These are phyloP conservation scores for Colletotrichum tropicale DNA, from an alignment of 2,329 filamentous ascomycete genomes.

Conservation along the genomic window DNA sequence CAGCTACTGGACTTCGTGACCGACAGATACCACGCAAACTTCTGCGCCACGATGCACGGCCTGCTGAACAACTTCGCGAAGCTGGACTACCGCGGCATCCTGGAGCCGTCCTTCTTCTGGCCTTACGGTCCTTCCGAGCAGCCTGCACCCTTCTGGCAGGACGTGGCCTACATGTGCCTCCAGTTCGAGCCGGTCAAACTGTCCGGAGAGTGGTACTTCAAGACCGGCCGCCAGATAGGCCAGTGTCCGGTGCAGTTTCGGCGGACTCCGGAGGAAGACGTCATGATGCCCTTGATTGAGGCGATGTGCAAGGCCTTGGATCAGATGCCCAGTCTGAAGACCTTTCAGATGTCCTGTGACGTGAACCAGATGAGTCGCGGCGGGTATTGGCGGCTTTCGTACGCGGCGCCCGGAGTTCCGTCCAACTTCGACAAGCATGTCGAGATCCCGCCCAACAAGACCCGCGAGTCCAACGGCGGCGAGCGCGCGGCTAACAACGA, in stretches of 20 bases:
- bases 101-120: background rate
- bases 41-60: background rate
- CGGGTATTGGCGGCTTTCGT: background rate
- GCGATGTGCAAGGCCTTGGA: background rate
- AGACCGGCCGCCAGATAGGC: background rate
- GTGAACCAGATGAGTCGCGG: background rate
- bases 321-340: background rate
- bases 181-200: background rate
- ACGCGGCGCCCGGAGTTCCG: background rate
- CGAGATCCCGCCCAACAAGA: background rate
- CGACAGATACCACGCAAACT: background rate
- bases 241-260: background rate
- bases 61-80: background rate
- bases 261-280: background rate
- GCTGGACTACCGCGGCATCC: background rate
- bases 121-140: background rate
- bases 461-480: accelerated
- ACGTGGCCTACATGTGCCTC: background rate
- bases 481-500: background rate
- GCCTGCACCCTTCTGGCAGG: background rate
- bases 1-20: background rate
- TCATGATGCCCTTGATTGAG: background rate
- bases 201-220: background rate
- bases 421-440: background rate
- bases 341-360: background rate